These are phyloP conservation scores for Tagetes patula DNA, from an alignment of 129 eudicot genomes.

Conservation along the genomic window DNA sequence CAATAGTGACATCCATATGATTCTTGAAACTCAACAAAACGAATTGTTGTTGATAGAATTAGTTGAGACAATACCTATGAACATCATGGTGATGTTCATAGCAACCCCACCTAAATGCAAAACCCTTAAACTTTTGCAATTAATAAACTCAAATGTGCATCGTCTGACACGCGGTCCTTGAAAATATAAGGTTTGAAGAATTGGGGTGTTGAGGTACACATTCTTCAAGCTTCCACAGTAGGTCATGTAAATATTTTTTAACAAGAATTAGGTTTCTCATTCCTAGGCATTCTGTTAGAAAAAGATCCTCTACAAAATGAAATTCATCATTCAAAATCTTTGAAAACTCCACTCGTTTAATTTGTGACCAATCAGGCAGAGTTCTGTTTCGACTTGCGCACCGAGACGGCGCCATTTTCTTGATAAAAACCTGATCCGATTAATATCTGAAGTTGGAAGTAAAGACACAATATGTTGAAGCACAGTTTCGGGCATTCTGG, in stretches of 20 bases:
- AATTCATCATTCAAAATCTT: slow-evolving; percentile 12
- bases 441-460: not conserved
- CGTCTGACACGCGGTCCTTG: not conserved
- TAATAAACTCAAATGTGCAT: slow-evolving; percentile 13
- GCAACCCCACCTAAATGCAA: slow-evolving; percentile 13
- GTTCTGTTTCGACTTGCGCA: not conserved
- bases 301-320: slow-evolving; percentile 18
- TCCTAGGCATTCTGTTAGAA: not conserved
- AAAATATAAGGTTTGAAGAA: slow-evolving; percentile 15
- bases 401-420: slow-evolving; percentile 8
- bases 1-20: not conserved
- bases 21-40: not conserved
- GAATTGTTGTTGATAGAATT: not conserved
- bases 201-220: slow-evolving; percentile 9
- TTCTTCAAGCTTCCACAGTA: slow-evolving; percentile 17
- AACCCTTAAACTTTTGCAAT: slow-evolving; percentile 1
- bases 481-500: slow-evolving; percentile 23
- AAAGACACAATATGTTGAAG: slow-evolving; percentile 16
- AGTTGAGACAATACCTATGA: slow-evolving; percentile 4
- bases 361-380: not conserved
- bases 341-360: slow-evolving; percentile 2
- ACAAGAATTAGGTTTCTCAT: not conserved
- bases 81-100: slow-evolving; percentile 11
- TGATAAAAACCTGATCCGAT: not conserved
- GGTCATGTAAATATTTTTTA: not conserved